Evolutionary conservation across 2,329 filamentous ascomycete genomes (phyloP).

Genomic region (Pseudogymnoascus verrucosus): DNA sequence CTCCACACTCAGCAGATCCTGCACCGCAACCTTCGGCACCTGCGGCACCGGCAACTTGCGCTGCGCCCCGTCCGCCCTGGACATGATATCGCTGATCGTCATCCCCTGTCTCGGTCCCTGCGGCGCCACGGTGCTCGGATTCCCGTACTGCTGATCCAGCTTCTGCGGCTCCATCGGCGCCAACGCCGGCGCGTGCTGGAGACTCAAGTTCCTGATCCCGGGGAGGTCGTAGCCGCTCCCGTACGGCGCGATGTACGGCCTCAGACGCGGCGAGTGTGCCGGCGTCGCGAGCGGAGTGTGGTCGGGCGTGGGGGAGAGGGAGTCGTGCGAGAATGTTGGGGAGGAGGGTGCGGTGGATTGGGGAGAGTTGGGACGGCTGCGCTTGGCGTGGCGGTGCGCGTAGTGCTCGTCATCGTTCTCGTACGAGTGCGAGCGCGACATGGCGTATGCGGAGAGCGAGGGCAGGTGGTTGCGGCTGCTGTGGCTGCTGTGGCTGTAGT

Average conservation of each 20-base stretch:
- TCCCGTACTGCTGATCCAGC: background rate
- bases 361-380: conserved; percentile 86
- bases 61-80: conserved; percentile 75
- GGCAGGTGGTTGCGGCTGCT: conserved; percentile 29
- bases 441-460: conserved; percentile 74
- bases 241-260: conserved; percentile 54
- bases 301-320: conserved; percentile 87
- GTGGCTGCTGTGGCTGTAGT: conserved; percentile 42
- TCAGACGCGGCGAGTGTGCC: conserved; percentile 84
- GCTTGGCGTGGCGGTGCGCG: conserved; percentile 67
- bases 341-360: conserved; percentile 94
- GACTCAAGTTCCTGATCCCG: conserved; percentile 61
- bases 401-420: conserved; percentile 78
- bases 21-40: conserved; percentile 80
- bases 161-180: conserved; percentile 50
- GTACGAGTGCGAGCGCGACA: conserved; percentile 81
- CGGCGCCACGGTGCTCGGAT: conserved; percentile 35
- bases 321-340: conserved; percentile 93
- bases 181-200: conserved; percentile 51
- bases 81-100: conserved; percentile 87
- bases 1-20: conserved; percentile 67
- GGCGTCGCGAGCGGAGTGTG: conserved; percentile 98
- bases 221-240: conserved; percentile 71
- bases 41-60: conserved; percentile 87
- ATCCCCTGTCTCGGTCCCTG: conserved; percentile 37